Conservation (phyloP, 2,329 filamentous ascomycete species). For the Rosellinia necatrix region DNA sequence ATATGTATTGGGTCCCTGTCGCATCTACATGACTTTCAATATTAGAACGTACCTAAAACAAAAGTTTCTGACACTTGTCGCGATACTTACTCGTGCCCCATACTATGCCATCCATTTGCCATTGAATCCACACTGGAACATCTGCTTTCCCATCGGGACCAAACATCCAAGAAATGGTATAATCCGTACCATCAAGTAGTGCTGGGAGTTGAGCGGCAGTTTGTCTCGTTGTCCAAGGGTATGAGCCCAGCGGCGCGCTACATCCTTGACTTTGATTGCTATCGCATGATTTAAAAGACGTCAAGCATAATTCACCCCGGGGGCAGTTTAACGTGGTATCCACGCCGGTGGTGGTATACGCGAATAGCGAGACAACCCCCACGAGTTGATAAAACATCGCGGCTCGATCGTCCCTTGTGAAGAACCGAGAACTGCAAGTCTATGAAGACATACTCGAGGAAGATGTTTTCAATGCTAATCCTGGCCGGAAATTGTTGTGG, state of each 20-base stretch:
- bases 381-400: not conserved
- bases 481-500: not conserved
- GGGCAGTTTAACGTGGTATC: not conserved
- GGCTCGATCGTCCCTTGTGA: not conserved
- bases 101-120: slow-evolving; percentile 2
- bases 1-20: not conserved
- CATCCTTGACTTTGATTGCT: not conserved
- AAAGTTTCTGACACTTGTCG: not conserved
- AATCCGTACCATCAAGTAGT: not conserved
- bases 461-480: too few relatives aligned
- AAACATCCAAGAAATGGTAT: slow-evolving; percentile 12
- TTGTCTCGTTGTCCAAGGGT: not conserved
- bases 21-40: slow-evolving; percentile 1
- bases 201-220: not conserved
- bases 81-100: slow-evolving; percentile 8
- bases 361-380: not conserved
- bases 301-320: slow-evolving; percentile 2
- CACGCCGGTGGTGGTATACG: not conserved
- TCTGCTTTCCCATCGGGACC: not conserved
- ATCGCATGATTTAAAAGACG: slow-evolving; percentile 11
- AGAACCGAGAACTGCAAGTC: too few relatives aligned
- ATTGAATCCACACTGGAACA: slow-evolving; percentile 10
- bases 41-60: not conserved
- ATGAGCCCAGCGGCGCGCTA: not conserved
- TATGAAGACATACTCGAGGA: too few relatives aligned